Evolutionary conservation across 306 rosid genomes (phyloP), one percentile per base, ranked within the genome.

Genomic region (Rosa rugosa): DNA sequence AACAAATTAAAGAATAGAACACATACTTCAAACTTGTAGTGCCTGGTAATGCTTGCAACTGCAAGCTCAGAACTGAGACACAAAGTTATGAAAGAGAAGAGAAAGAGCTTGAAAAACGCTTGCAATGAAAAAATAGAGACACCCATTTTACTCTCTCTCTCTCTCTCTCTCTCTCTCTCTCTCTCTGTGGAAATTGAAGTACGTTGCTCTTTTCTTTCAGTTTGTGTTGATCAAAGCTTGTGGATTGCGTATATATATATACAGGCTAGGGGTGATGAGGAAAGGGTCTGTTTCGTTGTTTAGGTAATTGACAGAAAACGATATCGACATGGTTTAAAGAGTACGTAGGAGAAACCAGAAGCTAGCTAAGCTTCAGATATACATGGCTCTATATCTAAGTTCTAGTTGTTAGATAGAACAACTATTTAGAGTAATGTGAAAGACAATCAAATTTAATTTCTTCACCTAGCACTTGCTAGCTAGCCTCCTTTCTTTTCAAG

Each of bases 21-120:
- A 51, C 82, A 57, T 83, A 91, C 93, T 42, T 91, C 90, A 83
- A 89, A 86, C 80, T 71, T 86, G 85, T 89, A 89, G 82, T 87
- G 93, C 77, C 93, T 84, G 0, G 91, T 89, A 16, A 75, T 80
- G 79, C 87, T 77, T 10, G 87, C 93, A 57, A 73, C 51, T 53
- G 89, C 86, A 73, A 73, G 77, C 12, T 83, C 73, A 75, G 87
- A 75, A 70, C 80, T 76, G 75, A 72, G 18, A 72, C 44, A 62
- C 34, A 73, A 11, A 3, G 82, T 40, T 6, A 81, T 22, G 59
- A 85, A 50, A 62, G 82, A 51, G 38, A 84, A 80, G 31, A 89
- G 74, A 50, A 81, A 57, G 68, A 81, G 68, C n/a, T 65, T 16
- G 16, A 75, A 64, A 78, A 83, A 50, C 27, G 40, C 67, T 23